Conservation (phyloP, 179 eudicot genomes). For the Silene noctiflora region DNA sequence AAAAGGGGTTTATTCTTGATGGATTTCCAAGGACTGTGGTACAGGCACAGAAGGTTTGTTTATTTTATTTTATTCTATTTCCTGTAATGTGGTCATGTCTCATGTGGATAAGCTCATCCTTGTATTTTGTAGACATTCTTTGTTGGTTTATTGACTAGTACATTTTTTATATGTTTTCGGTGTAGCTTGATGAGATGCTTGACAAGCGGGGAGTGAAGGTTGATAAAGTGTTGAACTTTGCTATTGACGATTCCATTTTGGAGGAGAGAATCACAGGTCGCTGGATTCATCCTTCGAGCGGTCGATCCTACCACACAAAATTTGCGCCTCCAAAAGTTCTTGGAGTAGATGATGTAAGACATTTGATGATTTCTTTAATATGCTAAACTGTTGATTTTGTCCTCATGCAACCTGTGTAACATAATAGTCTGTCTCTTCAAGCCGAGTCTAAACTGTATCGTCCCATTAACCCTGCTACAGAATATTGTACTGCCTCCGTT, state of each 20-base stretch:
- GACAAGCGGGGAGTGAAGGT: slow-evolving; percentile 70
- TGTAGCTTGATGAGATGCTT: slow-evolving; percentile 98
- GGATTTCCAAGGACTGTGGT: slow-evolving; percentile 94
- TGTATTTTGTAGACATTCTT: background rate
- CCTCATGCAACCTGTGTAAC: no score
- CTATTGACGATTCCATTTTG: slow-evolving; percentile 83
- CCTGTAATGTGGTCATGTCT: background rate
- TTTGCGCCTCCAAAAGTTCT: slow-evolving; percentile 90
- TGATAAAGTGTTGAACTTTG: slow-evolving; percentile 92
- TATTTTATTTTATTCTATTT: background rate
- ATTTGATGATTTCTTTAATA: background rate
- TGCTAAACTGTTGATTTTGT: no score
- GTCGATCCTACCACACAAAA: slow-evolving; percentile 92
- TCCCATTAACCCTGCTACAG: background rate
- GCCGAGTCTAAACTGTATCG: background rate
- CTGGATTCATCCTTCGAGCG: slow-evolving; percentile 92
- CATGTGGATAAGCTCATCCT: background rate
- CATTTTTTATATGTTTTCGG: slow-evolving; percentile 12
- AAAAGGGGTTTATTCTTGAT: slow-evolving; percentile 94
- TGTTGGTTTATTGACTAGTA: background rate
- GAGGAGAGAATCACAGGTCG: slow-evolving; percentile 99
- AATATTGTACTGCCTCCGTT: background rate
- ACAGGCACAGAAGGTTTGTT: slow-evolving; percentile 81
- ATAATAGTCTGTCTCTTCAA: no score
- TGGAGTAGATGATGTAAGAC: slow-evolving; percentile 87